These are phyloP conservation scores for Fomitiporia mediterranea DNA, from an alignment of 1,284 basidiomycete species.

Conservation along the genomic window DNA sequence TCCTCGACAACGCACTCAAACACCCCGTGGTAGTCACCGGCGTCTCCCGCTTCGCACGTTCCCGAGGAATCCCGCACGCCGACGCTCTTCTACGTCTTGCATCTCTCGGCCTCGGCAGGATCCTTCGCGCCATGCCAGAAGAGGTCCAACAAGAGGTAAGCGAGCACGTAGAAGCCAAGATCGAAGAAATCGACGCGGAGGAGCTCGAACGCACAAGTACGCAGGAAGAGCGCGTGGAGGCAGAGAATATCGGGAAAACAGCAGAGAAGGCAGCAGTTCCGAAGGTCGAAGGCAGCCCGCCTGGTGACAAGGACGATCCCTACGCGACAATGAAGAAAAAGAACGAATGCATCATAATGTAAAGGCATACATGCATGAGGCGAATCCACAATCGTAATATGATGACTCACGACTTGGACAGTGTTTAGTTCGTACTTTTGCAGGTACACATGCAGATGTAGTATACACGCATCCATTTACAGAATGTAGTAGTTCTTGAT, in stretches of 20 bases:
- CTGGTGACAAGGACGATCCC: constrained; percentile 15
- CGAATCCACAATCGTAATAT: not conserved
- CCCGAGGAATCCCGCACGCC: constrained; percentile 23
- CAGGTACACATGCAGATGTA: not conserved
- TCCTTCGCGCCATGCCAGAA: constrained; percentile 22
- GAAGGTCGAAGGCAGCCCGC: constrained; percentile 12
- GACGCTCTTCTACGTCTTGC: constrained; percentile 24
- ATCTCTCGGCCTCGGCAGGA: constrained; percentile 21
- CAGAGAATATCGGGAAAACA: constrained; percentile 17
- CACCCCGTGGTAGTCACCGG: constrained; percentile 26
- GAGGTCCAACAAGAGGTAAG: constrained; percentile 9
- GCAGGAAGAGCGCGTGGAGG: constrained; percentile 17
- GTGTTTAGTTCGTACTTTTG: not conserved
- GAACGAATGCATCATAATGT: constrained; percentile 19
- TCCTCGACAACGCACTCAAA: constrained; percentile 23
- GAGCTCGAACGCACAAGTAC: constrained; percentile 23
- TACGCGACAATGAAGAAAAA: constrained; percentile 22
- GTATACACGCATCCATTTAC: not conserved
- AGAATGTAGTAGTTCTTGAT: not conserved
- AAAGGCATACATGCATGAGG: not conserved
- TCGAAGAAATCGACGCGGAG: constrained; percentile 24
- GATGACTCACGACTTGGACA: not conserved
- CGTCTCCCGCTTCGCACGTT: constrained; percentile 22
- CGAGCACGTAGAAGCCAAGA: constrained; percentile 15
- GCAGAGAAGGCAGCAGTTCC: constrained; percentile 13